These are phyloP conservation scores for Aspergillus viridinutans DNA, from an alignment of 2,329 filamentous ascomycete species.

Conservation along the genomic window DNA sequence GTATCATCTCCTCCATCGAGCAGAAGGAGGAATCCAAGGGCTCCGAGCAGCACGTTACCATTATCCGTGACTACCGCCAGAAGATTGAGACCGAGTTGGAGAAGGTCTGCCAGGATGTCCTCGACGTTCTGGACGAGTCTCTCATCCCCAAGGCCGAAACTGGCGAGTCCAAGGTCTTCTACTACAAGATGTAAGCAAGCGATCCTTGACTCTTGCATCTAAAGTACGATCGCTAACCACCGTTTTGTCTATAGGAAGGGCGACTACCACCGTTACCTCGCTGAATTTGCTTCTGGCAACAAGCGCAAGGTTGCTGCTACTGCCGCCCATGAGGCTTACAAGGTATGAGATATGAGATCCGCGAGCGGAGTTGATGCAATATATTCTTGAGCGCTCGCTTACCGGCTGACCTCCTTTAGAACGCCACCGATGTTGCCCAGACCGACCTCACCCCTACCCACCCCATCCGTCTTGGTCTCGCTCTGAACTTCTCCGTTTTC, in stretches of 20 bases:
- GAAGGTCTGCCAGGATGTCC: constrained; percentile 96
- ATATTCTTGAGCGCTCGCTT: background rate
- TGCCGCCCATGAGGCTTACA: constrained; percentile 96
- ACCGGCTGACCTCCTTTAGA: constrained; percentile 49
- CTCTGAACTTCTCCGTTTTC: constrained; percentile 98
- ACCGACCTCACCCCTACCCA: constrained; percentile 96
- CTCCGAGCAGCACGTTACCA: constrained; percentile 86
- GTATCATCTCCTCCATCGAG: constrained; percentile 99
- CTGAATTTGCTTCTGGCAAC: constrained; percentile 91
- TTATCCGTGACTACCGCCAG: constrained; percentile 94
- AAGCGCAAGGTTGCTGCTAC: constrained; percentile 93
- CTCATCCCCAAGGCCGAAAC: constrained; percentile 94
- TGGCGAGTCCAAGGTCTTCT: constrained; percentile 99
- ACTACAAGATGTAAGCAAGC: constrained; percentile 98
- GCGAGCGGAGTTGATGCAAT: background rate
- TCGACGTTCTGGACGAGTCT: constrained; percentile 87
- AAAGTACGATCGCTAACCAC: constrained; percentile 75
- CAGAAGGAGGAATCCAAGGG: constrained; percentile 99
- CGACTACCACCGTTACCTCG: constrained; percentile 98
- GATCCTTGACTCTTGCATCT: background rate
- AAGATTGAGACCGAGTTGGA: constrained; percentile 98
- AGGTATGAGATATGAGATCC: constrained; percentile 57
- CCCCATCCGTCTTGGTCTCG: constrained; percentile 95
- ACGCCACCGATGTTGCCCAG: constrained; percentile 96
- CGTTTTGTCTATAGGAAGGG: constrained; percentile 76